Base-by-base conservation (phyloP, 352 stramenopile genomes). In the Pythium guiyangense region DNA sequence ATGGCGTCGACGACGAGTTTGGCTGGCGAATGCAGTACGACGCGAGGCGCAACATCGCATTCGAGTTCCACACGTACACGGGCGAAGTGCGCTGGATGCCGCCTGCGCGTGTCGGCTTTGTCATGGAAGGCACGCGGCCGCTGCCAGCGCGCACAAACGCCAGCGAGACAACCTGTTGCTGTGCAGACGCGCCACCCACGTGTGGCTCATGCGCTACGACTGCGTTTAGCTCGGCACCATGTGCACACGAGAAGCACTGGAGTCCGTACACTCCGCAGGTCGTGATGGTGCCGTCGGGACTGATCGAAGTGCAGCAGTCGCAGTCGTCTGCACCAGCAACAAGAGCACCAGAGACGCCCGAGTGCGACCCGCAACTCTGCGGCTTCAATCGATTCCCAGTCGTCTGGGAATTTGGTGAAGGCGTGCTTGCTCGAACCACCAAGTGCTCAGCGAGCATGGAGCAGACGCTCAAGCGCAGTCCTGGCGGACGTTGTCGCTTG, bases 41-140 rank as follows among this genome's bases (percentile, higher is more conserved):
- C 50, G 53, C 52, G 47, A 66, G 64, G 48, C 73, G 55, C 46
- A 83, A 84, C 25, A 54, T 81, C 31, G 52, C 70, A 26, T 91
- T 75, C 60, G 84, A 79, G 31, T 46, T 88, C 49, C 81, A 91
- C 55, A 81, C 61, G 53, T 79, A 87, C 60, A 91, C 81, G 25
- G 81, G 81, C 0, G 81, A 91, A 75, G 77, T 89, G 58, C 73
- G 74, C n/a, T 90, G 78, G 78, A 67, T 71, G 40, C 74, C 66
- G 47, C 75, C 72, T 4, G 67, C 72, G 51, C 66, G 64, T 6
- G 63, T 73, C 18, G 71, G 76, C 44, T 84, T 83, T 29, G 70
- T 81, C 58, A 81, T 77, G 71, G 66, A 79, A 46, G 71, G 67
- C 29, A 57, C 71, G 49, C 74, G 71, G 26, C 66, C 69, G 29